Evolutionary conservation across 2,329 filamentous ascomycete genomes (phyloP), one percentile per base, ranked within the genome.

Genomic region (Neodidymelliopsis sp.): DNA sequence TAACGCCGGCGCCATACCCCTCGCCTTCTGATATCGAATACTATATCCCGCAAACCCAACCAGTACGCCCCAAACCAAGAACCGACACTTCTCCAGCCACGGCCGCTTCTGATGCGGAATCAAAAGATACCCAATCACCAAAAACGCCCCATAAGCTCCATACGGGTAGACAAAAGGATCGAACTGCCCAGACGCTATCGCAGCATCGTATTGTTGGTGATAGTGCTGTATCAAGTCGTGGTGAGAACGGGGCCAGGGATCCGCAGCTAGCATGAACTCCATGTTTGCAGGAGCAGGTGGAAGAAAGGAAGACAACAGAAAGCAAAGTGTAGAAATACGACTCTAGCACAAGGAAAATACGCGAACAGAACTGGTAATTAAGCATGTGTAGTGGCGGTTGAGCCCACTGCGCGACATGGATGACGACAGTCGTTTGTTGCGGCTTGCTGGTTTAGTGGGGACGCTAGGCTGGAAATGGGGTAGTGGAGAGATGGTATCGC

Each of bases 1-100:
- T 53, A 84, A 81, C 0, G 81, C 78, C 54, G 79, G 75, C 1
- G 77, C 80, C 16, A 82, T 72, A 19, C 75, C 73, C 6, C 79
- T 69, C n/a, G 77, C 77, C 53, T 79, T 76, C 38, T 75, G 78
- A 31, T 73, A 73, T 9, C 59, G 50, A 13, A 81, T 74, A 10
- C 69, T 69, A 57, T 78, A 79, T 11, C 69, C 53, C n/a, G 76
- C 74, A 39, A 79, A 70, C 4, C 62, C 71, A 8, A 77, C 57
- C 28, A 79, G 71, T 33, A 76, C 62, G 0, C 67, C 73, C 58
- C 80, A 82, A 1, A 78, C 66, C 2, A 77, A 54, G 35, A 75
- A 78, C 6, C 80, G 77, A 15, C 75, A 62, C 42, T 71, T 75
- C 37, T 55, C 59, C 2, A 79, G 65, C 47, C 70, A 66, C 34